These are phyloP conservation scores for Pseudogymnoascus sp. DNA, from an alignment of 2,329 filamentous ascomycete genomes.

Conservation along the genomic window DNA sequence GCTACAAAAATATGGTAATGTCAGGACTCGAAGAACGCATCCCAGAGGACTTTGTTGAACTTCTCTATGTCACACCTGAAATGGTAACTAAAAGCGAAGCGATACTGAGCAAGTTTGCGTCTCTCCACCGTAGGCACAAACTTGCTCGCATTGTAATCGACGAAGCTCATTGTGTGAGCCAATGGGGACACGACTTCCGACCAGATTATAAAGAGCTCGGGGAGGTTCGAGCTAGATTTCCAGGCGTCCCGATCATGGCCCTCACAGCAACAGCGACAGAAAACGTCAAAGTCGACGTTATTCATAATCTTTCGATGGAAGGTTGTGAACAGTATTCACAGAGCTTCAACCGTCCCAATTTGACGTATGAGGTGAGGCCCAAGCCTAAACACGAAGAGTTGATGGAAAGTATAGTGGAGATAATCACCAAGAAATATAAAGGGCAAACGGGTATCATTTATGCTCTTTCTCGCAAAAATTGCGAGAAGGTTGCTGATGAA, in stretches of 20 bases:
- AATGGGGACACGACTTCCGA: conserved; percentile 98
- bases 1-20: conserved; percentile 61
- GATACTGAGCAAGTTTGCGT: conserved; percentile 59
- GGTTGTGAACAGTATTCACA: conserved; percentile 74
- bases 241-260: conserved; percentile 82
- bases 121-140: conserved; percentile 61
- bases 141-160: conserved; percentile 93
- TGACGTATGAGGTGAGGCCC: conserved; percentile 75
- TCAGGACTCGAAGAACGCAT: conserved; percentile 52
- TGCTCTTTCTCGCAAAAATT: conserved; percentile 75
- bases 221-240: conserved; percentile 62
- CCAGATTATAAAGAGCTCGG: conserved; percentile 90
- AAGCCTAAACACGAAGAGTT: conserved; percentile 57
- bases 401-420: conserved; percentile 45
- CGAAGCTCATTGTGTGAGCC: conserved; percentile 97
- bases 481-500: conserved; percentile 70
- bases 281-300: conserved; percentile 86
- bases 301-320: conserved; percentile 79
- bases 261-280: conserved; percentile 91
- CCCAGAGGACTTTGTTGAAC: conserved; percentile 70
- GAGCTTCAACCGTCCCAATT: conserved; percentile 94
- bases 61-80: conserved; percentile 93
- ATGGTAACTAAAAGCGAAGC: conserved; percentile 79
- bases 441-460: conserved; percentile 86
- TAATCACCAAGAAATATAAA: conserved; percentile 64